These are phyloP conservation scores for Pezicula radicicola DNA, from an alignment of 2,329 filamentous ascomycete species.

Conservation along the genomic window DNA sequence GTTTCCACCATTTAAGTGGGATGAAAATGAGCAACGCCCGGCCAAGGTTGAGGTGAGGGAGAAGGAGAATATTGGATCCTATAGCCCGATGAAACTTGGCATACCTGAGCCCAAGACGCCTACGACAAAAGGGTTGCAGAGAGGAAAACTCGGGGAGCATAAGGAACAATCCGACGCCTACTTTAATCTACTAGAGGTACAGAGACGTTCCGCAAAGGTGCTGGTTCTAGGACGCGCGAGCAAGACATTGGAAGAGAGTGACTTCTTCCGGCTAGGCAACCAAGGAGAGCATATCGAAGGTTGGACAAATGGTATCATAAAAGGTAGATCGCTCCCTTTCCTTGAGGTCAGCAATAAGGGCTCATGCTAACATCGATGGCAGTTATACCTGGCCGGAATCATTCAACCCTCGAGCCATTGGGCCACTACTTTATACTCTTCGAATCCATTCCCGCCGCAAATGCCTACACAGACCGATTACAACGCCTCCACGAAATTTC, in stretches of 20 bases:
- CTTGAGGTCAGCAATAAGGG: neutral
- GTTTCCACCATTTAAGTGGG: neutral
- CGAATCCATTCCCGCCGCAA: slow-evolving; percentile 53
- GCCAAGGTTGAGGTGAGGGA: neutral
- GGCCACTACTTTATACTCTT: slow-evolving; percentile 72
- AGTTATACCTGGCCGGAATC: slow-evolving; percentile 60
- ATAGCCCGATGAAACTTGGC: neutral
- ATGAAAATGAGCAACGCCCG: neutral
- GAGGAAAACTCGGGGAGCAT: neutral
- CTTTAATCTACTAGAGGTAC: neutral
- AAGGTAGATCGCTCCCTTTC: slow-evolving; percentile 35
- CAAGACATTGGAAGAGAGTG: slow-evolving; percentile 58
- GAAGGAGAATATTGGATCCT: neutral
- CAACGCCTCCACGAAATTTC: slow-evolving; percentile 46
- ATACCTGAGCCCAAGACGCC: neutral
- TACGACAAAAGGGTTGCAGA: neutral
- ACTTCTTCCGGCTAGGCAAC: slow-evolving; percentile 67
- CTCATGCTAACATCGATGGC: slow-evolving; percentile 33
- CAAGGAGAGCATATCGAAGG: slow-evolving; percentile 62
- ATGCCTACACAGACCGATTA: slow-evolving; percentile 56
- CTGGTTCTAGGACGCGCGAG: slow-evolving; percentile 59
- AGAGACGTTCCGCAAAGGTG: slow-evolving; percentile 10
- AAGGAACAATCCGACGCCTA: neutral
- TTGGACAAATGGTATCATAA: slow-evolving; percentile 62
- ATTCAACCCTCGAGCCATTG: slow-evolving; percentile 57